These are phyloP conservation scores for Stylosanthes scabra DNA, from an alignment of 331 rosid genomes.

Conservation along the genomic window DNA sequence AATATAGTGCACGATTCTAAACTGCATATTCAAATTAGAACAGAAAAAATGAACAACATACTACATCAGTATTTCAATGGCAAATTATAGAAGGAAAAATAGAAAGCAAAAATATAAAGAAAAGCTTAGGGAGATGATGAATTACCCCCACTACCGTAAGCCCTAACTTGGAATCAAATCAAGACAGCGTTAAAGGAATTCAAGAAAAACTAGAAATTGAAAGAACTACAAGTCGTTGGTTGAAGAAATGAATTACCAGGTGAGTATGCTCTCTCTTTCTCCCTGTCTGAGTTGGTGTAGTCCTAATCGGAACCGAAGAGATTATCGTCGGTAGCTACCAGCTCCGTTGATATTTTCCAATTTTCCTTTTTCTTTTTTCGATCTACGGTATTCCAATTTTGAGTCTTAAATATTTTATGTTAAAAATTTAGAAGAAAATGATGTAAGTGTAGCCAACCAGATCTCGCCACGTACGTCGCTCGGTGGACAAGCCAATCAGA, in stretches of 20 bases:
- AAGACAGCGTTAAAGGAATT: background rate
- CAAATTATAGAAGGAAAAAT: too few relatives aligned
- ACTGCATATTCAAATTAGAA: constrained; percentile 4
- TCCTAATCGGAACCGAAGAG: constrained; percentile 7
- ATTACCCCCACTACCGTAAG: constrained; percentile 15
- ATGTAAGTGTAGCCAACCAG: constrained; percentile 52
- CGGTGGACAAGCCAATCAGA: background rate
- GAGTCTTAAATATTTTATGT: constrained; percentile 8
- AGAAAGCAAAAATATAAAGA: too few relatives aligned
- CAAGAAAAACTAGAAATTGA: background rate
- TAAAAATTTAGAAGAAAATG: constrained; percentile 24
- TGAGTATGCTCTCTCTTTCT: background rate
- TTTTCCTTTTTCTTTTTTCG: too few relatives aligned
- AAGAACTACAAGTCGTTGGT: background rate
- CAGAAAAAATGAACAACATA: background rate
- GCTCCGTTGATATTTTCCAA: too few relatives aligned
- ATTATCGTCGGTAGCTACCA: too few relatives aligned
- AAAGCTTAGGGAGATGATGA: background rate
- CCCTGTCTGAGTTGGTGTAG: background rate
- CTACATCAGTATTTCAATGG: background rate
- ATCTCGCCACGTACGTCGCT: constrained; percentile 43
- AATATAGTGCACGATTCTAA: constrained; percentile 7
- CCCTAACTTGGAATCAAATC: constrained; percentile 43
- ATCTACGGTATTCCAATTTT: constrained; percentile 2
- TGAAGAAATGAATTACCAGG: constrained; percentile 4